A percentile compares a stretch with the other conserved stretches of the same genome.
These are phyloP conservation scores for Debaryomycetaceae sp. DNA, from an alignment of 1,139 yeast genomes.

Conservation along the genomic window DNA sequence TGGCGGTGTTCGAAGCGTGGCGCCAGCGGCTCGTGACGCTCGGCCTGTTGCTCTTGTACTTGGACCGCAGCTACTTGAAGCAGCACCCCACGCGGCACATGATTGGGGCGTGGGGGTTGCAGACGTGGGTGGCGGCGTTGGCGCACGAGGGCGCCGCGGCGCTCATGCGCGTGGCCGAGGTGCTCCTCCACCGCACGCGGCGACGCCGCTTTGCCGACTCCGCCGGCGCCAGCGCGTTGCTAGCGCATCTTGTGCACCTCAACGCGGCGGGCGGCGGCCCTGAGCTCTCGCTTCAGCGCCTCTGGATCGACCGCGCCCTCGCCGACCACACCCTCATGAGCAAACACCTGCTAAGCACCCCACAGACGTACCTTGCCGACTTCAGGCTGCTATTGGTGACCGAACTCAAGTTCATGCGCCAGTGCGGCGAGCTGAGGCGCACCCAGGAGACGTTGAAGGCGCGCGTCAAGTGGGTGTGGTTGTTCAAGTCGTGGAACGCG, in stretches of 20 bases:
- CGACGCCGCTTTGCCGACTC: background rate
- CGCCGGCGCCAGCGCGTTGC: constrained; percentile 2
- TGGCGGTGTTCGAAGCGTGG: constrained; percentile 22
- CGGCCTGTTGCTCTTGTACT: constrained; percentile 29
- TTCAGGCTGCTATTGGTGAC: too few species aligned
- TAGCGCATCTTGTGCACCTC: constrained; percentile 7
- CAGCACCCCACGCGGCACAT: constrained; percentile 26
- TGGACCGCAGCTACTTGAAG: constrained; percentile 32
- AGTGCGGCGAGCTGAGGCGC: constrained; percentile 18
- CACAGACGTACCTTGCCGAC: constrained; percentile 5
- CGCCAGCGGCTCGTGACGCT: constrained; percentile 20
- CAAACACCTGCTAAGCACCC: constrained; percentile 1
- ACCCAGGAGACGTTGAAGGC: constrained; percentile 12
- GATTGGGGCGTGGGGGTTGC: constrained; percentile 23
- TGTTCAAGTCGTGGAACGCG: constrained; percentile 24
- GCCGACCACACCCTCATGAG: constrained; percentile 4
- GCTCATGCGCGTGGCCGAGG: background rate
- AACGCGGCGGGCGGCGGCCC: constrained; percentile 5
- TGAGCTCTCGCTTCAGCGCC: constrained; percentile 5
- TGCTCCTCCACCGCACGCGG: constrained; percentile 3
- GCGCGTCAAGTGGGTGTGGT: constrained; percentile 27
- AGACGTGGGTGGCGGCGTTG: constrained; percentile 13
- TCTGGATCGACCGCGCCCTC: constrained; percentile 5
- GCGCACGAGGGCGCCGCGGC: constrained; percentile 1
- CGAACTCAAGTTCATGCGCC: constrained; percentile 14